Conservation (phyloP, 2,329 filamentous ascomycete genomes). For the Phialophora chinensis region DNA sequence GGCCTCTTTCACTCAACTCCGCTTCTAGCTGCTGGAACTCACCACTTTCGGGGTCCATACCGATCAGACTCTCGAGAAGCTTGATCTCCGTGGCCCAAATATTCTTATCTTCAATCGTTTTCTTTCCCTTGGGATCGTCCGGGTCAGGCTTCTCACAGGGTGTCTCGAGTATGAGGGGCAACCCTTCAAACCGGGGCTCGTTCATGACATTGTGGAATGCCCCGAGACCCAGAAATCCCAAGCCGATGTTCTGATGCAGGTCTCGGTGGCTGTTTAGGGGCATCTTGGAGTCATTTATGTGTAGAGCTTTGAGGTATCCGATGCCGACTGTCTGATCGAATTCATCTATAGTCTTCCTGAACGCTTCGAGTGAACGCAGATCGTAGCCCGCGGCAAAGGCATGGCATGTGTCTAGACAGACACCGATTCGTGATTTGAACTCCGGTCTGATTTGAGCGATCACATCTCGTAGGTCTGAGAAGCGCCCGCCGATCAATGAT, state of each 20-base stretch:
- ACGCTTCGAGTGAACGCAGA: constrained; percentile 74
- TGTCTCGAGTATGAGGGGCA: constrained; percentile 97
- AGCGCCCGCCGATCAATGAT: constrained; percentile 83
- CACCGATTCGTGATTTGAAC: constrained; percentile 82
- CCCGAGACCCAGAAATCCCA: constrained; percentile 86
- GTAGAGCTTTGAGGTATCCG: constrained; percentile 80
- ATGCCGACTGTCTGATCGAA: constrained; percentile 81
- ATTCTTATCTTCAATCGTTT: constrained; percentile 69
- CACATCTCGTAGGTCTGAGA: constrained; percentile 85
- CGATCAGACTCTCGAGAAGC: constrained; percentile 83
- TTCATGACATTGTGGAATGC: constrained; percentile 94
- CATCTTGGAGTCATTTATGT: constrained; percentile 95
- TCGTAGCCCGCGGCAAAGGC: constrained; percentile 95
- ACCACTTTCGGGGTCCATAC: constrained; percentile 75
- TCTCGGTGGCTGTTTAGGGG: constrained; percentile 82
- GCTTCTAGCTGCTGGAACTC: constrained; percentile 72
- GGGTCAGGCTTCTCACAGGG: constrained; percentile 75
- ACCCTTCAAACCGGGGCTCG: constrained; percentile 71
- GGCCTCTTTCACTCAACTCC: constrained; percentile 71
- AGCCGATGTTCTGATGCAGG: constrained; percentile 94
- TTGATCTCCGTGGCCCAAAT: constrained; percentile 97
- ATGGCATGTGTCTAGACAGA: constrained; percentile 97
- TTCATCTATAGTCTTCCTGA: constrained; percentile 72
- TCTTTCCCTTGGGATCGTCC: constrained; percentile 36
- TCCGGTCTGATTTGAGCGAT: constrained; percentile 73